Conservation (phyloP, 2,329 filamentous ascomycete genomes). For the Fragosphaeria purpurea region DNA sequence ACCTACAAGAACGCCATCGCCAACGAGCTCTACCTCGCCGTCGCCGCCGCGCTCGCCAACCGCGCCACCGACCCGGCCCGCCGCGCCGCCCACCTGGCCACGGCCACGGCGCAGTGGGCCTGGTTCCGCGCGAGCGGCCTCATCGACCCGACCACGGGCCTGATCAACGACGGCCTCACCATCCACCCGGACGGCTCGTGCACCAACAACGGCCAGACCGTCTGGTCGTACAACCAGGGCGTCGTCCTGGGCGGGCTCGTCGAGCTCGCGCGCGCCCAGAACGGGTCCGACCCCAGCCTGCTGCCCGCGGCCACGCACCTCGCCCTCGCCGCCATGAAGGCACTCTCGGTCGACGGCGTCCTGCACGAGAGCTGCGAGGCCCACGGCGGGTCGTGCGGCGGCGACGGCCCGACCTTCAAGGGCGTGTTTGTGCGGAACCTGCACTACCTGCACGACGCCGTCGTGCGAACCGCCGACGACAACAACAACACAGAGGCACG, state of each 20-base stretch:
- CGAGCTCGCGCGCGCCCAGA: constrained; percentile 31
- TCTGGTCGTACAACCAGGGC: constrained; percentile 48
- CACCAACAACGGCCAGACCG: constrained; percentile 35
- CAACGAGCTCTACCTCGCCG: constrained; percentile 46
- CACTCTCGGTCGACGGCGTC: constrained; percentile 34
- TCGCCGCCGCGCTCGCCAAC: constrained; percentile 44
- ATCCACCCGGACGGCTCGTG: constrained; percentile 31
- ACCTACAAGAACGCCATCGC: constrained; percentile 42
- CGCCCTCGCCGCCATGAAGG: constrained; percentile 39
- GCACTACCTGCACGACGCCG: constrained; percentile 38
- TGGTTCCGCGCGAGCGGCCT: constrained; percentile 42
- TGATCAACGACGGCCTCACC: constrained; percentile 44
- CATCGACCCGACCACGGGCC: constrained; percentile 34
- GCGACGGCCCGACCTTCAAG: constrained; percentile 38
- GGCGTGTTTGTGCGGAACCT: constrained; percentile 59
- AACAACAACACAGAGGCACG: constrained; percentile 25
- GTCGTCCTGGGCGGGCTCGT: constrained; percentile 42
- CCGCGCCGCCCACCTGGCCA: constrained; percentile 31
- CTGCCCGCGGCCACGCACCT: constrained; percentile 35
- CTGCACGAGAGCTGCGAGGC: constrained; percentile 46
- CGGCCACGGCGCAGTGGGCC: constrained; percentile 38
- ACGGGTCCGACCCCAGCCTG: constrained; percentile 30
- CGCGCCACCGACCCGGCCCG: constrained; percentile 21
- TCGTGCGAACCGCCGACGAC: constrained; percentile 28
- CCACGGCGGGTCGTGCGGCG: constrained; percentile 26